Percentiles rank a stretch among this genome's conserved stretches.
Evolutionary conservation across 768 basidiomycete genomes (phyloP).

Genomic region (Pulveroboletus sp.): DNA sequence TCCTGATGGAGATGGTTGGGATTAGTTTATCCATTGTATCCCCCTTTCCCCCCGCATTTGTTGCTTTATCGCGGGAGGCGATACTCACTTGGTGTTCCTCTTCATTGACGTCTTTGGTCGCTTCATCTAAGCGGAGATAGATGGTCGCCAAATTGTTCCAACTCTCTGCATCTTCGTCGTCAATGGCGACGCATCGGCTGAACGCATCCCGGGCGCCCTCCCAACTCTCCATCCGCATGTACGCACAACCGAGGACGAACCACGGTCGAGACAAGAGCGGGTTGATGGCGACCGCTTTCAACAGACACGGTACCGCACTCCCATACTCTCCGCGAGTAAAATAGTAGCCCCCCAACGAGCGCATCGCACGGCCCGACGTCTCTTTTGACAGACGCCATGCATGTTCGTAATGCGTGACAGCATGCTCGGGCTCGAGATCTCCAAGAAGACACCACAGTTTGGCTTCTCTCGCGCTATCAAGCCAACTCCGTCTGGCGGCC

Average conservation of each 20-base stretch:
- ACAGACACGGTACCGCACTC: slow-evolving; percentile 63
- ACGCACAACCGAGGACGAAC: slow-evolving; percentile 96
- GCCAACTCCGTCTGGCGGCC: slow-evolving; percentile 36
- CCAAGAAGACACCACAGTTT: slow-evolving; percentile 96
- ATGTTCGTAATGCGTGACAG: slow-evolving; percentile 69
- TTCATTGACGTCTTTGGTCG: slow-evolving; percentile 29
- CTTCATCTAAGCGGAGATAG: slow-evolving; percentile 78
- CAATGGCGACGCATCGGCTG: slow-evolving; percentile 80
- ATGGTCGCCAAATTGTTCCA: slow-evolving; percentile 98
- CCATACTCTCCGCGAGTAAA: slow-evolving; percentile 66
- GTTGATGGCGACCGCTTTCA: slow-evolving; percentile 81
- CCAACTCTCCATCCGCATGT: slow-evolving; percentile 82
- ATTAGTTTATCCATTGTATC: slow-evolving; percentile 8
- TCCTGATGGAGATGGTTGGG: slow-evolving; percentile 21
- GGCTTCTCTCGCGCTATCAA: slow-evolving; percentile 74
- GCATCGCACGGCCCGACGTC: slow-evolving; percentile 87
- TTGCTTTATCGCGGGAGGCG: not conserved
- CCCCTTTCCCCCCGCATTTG: not conserved
- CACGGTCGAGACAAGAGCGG: slow-evolving; percentile 85
- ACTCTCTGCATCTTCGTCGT: slow-evolving; percentile 96
- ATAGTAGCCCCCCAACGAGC: slow-evolving; percentile 83
- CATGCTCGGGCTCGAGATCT: slow-evolving; percentile 76
- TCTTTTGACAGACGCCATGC: slow-evolving; percentile 83
- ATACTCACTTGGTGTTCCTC: slow-evolving; percentile 29
- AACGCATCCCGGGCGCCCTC: slow-evolving; percentile 81